Conservation (phyloP, 2,329 filamentous ascomycete species). For the Sporothrix brasiliensis region DNA sequence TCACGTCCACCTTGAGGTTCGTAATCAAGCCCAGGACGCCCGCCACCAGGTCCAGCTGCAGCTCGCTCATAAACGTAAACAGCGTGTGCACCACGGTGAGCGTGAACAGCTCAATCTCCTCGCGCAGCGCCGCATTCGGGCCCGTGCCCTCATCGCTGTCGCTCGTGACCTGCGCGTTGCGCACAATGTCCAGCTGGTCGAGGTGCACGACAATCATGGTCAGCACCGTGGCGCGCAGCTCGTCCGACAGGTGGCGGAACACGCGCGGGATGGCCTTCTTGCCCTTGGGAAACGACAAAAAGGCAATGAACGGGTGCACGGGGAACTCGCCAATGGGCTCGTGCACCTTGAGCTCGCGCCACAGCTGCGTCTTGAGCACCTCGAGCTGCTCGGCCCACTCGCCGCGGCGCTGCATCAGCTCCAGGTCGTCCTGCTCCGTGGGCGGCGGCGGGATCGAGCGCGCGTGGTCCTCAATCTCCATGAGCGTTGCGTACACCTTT, state of each 20-base stretch:
- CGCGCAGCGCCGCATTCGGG: slow-evolving; percentile 75
- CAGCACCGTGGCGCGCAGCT: slow-evolving; percentile 91
- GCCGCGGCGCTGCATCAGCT: slow-evolving; percentile 71
- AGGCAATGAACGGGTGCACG: slow-evolving; percentile 91
- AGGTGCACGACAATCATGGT: slow-evolving; percentile 96
- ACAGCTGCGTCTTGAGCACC: slow-evolving; percentile 76
- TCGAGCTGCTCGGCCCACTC: slow-evolving; percentile 76
- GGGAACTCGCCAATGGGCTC: slow-evolving; percentile 80
- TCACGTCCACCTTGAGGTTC: slow-evolving; percentile 78
- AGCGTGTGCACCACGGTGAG: slow-evolving; percentile 86
- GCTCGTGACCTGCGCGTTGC: slow-evolving; percentile 71
- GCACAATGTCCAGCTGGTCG: slow-evolving; percentile 87
- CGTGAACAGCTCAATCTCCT: slow-evolving; percentile 90
- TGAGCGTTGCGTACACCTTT: slow-evolving; percentile 80
- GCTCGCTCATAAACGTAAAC: slow-evolving; percentile 87
- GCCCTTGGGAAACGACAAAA: slow-evolving; percentile 91
- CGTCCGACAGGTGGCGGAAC: slow-evolving; percentile 88
- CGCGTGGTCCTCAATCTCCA: slow-evolving; percentile 93
- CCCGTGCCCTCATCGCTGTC: slow-evolving; percentile 51
- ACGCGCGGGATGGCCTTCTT: slow-evolving; percentile 95
- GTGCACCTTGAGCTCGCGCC: slow-evolving; percentile 86
- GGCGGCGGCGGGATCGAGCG: slow-evolving; percentile 70
- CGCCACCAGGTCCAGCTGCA: slow-evolving; percentile 85
- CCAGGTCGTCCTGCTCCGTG: slow-evolving; percentile 65
- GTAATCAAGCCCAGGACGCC: slow-evolving; percentile 85